phyloP scores from a whole-genome alignment of 1,139 yeast genomes.

The Yamadazyma kanchanaburiensis region DNA sequence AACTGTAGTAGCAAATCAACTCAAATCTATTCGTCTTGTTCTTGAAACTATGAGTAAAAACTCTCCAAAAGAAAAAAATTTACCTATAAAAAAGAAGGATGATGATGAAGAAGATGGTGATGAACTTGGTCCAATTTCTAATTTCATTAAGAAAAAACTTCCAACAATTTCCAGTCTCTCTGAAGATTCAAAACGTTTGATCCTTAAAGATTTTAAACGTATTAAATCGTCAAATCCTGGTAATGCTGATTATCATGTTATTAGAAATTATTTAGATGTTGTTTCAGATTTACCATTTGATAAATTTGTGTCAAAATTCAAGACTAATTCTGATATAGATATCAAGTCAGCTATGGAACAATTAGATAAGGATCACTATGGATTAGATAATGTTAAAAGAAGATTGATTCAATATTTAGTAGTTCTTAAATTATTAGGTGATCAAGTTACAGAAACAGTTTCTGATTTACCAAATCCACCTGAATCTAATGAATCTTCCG shows the following conservation, averaged over 20 bases:
- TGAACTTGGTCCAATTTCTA: constrained; percentile 39
- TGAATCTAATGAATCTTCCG: too few species aligned
- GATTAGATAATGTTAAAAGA: constrained; percentile 76
- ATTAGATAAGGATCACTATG: constrained; percentile 80
- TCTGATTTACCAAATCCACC: constrained; percentile 10
- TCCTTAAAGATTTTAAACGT: constrained; percentile 61
- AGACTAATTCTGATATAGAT: constrained; percentile 46
- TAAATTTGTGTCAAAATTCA: constrained; percentile 33
- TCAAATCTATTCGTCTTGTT: constrained; percentile 52
- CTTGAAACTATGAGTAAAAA: constrained; percentile 48
- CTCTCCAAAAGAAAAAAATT: constrained; percentile 13
- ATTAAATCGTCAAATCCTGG: constrained; percentile 61
- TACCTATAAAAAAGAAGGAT: constrained; percentile 17
- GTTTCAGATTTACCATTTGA: constrained; percentile 70
- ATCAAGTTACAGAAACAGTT: constrained; percentile 31
- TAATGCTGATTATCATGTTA: constrained; percentile 72
- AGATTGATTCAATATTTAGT: constrained; percentile 80
- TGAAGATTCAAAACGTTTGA: constrained; percentile 54
- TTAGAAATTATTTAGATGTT: constrained; percentile 68
- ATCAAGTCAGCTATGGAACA: constrained; percentile 53
- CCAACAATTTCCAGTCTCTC: constrained; percentile 33
- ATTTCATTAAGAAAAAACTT: constrained; percentile 46
- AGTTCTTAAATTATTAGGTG: constrained; percentile 61
- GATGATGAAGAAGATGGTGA: constrained; percentile 37
- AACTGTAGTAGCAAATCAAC: constrained; percentile 57